These are phyloP conservation scores for Starmerella vitae DNA, from an alignment of 805 yeast genomes.

Conservation along the genomic window DNA sequence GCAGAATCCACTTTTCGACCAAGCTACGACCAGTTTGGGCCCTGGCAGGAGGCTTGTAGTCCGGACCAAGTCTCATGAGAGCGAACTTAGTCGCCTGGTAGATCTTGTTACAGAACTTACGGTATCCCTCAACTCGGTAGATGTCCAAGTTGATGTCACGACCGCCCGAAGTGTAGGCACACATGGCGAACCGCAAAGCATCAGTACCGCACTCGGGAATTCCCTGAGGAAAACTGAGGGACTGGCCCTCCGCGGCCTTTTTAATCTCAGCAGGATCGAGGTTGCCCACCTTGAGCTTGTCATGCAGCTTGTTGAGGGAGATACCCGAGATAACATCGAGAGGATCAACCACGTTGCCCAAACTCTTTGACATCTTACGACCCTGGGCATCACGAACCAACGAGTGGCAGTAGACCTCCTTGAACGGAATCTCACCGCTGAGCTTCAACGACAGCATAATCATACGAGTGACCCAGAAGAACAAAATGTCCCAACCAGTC, in stretches of 20 bases:
- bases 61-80: constrained; percentile 80
- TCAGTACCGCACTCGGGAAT: constrained; percentile 99
- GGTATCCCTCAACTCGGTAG: constrained; percentile 93
- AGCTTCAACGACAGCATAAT: constrained; percentile 77
- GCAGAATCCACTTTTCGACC: constrained; percentile 94
- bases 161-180: constrained; percentile 98
- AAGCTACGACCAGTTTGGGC: constrained; percentile 66
- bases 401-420: constrained; percentile 95
- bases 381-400: constrained; percentile 98
- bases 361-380: constrained; percentile 91
- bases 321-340: constrained; percentile 87
- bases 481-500: constrained; percentile 98
- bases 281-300: constrained; percentile 66
- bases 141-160: constrained; percentile 95
- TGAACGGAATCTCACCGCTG: constrained; percentile 84
- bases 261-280: constrained; percentile 78
- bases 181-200: constrained; percentile 92
- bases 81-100: constrained; percentile 98
- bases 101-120: constrained; percentile 98
- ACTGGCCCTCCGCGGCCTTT: constrained; percentile 80
- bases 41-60: constrained; percentile 63
- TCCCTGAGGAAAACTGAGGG: constrained; percentile 83
- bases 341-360: constrained; percentile 95
- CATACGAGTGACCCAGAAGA: constrained; percentile 99
- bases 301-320: constrained; percentile 62